Percentiles rank a stretch among this genome's conserved stretches.
phyloP scores from a whole-genome alignment of 176 grass and related monocot species.

The Oryza longistaminata region DNA sequence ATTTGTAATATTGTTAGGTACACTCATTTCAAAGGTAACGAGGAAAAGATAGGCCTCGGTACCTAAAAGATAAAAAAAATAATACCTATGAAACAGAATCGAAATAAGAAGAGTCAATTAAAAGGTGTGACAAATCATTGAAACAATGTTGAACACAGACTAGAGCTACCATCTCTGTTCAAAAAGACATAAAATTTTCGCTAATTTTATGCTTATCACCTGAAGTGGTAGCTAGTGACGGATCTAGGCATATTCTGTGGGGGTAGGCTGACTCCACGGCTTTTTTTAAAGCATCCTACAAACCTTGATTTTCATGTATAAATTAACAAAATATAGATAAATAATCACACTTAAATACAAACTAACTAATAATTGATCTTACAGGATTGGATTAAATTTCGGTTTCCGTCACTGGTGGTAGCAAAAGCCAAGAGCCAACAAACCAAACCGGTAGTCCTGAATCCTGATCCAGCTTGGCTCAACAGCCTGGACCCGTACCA shows the following conservation, averaged over 20 bases:
- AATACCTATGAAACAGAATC: neutral
- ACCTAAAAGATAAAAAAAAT: neutral
- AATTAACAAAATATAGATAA: no score
- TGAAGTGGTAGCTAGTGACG: neutral
- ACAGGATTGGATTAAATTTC: no score
- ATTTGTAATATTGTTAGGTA: neutral
- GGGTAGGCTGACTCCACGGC: no score
- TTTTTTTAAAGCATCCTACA: no score
- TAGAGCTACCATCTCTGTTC: no score
- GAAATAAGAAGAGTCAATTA: neutral
- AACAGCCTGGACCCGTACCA: constrained; percentile 10
- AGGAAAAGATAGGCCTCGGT: neutral
- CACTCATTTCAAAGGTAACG: neutral
- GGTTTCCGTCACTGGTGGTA: no score
- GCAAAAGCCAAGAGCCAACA: neutral
- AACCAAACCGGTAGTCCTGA: neutral
- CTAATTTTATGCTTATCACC: neutral
- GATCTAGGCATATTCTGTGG: no score
- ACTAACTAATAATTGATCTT: no score
- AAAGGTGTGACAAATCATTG: neutral
- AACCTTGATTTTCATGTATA: no score
- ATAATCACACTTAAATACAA: no score
- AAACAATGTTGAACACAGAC: no score
- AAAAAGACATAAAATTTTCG: neutral
- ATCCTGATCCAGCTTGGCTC: neutral